Percentiles rank a stretch among this genome's conserved stretches.
These are phyloP conservation scores for Cytospora piceae DNA, from an alignment of 2,329 filamentous ascomycete species.

Conservation along the genomic window DNA sequence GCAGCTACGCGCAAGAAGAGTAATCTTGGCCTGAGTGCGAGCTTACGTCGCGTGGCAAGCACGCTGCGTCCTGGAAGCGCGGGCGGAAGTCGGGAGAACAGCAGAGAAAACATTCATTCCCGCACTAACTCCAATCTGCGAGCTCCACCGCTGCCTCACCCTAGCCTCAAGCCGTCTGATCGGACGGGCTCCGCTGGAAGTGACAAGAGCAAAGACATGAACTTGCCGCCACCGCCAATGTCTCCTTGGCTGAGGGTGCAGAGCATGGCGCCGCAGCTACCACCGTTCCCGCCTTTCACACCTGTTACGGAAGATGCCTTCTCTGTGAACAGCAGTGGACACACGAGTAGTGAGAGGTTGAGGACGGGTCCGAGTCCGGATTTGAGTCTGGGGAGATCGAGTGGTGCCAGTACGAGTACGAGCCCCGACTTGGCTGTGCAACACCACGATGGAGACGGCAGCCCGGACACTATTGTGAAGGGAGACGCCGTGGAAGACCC, in stretches of 20 bases:
- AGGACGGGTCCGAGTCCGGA: constrained; percentile 17
- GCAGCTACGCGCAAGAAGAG: constrained; percentile 27
- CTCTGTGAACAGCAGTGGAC: constrained; percentile 17
- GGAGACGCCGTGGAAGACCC: constrained; percentile 5
- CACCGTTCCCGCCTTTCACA: constrained; percentile 28
- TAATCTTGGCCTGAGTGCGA: constrained; percentile 27
- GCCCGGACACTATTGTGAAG: constrained; percentile 3
- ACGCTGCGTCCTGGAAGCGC: constrained; percentile 26
- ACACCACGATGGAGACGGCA: constrained; percentile 9
- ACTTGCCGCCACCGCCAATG: constrained; percentile 20
- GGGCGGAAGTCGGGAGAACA: constrained; percentile 19
- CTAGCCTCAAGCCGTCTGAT: not conserved
- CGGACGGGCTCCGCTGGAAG: constrained; percentile 18
- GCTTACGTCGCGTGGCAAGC: constrained; percentile 27
- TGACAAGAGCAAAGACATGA: constrained; percentile 13
- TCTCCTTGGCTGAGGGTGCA: constrained; percentile 27
- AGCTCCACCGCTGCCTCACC: not conserved
- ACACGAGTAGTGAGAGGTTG: constrained; percentile 3
- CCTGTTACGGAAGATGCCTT: constrained; percentile 30
- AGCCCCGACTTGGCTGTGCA: constrained; percentile 21
- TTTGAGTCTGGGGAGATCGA: constrained; percentile 22
- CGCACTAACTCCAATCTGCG: constrained; percentile 2
- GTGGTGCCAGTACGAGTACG: constrained; percentile 11
- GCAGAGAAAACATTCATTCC: constrained; percentile 10
- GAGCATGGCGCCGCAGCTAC: constrained; percentile 31